phyloP scores from a whole-genome alignment of 2,329 filamentous ascomycete species.

The Diaporthe citri region DNA sequence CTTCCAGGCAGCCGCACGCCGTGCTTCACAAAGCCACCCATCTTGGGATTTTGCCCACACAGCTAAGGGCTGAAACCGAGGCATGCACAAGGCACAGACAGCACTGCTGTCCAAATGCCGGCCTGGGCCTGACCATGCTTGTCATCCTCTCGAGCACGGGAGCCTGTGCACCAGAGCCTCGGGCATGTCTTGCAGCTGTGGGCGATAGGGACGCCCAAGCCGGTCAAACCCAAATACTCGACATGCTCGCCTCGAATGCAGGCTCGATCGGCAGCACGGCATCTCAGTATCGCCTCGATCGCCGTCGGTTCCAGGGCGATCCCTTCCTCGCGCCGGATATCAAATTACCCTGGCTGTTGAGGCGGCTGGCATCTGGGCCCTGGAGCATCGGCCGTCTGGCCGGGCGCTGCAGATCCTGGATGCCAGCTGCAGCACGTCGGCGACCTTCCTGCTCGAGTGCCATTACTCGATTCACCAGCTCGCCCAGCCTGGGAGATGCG shows the following conservation, averaged over 20 bases:
- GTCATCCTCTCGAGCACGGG: not conserved
- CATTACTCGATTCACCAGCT: not conserved
- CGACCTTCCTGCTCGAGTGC: constrained; percentile 16
- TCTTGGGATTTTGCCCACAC: not conserved
- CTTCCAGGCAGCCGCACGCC: constrained; percentile 11
- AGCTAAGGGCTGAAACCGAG: not conserved
- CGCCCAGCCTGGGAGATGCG: not conserved
- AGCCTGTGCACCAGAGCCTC: not conserved
- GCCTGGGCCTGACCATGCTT: not conserved
- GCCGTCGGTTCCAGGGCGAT: not conserved
- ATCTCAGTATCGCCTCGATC: not conserved
- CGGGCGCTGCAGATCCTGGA: not conserved
- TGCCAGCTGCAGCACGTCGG: not conserved
- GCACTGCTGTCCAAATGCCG: constrained; percentile 17
- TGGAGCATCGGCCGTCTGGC: not conserved
- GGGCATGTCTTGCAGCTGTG: not conserved
- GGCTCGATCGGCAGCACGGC: not conserved
- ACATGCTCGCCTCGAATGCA: not conserved
- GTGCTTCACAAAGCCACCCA: not conserved
- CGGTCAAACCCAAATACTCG: not conserved
- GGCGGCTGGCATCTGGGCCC: not conserved
- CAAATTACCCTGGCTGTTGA: not conserved
- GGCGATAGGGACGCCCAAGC: not conserved
- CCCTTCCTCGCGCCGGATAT: not conserved
- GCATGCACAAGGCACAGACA: not conserved